Conservation (phyloP, 495 filamentous ascomycete genomes). For the Neurospora intermedia region DNA sequence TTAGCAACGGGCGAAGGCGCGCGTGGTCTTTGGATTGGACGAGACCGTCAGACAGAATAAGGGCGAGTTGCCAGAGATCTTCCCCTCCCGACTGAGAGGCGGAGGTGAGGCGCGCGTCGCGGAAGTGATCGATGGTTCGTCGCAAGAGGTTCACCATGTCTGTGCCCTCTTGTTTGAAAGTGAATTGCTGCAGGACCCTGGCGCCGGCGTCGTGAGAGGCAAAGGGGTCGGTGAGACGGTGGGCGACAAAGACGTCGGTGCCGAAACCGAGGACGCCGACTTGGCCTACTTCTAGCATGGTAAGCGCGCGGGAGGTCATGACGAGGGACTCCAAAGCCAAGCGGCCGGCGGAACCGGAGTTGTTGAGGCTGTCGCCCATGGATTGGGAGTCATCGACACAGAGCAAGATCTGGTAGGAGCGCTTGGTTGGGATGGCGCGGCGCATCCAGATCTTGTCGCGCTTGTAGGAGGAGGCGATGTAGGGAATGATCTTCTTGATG, state of each 20-base stretch:
- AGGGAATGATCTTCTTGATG: slow-evolving; percentile 97
- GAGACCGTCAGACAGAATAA: slow-evolving; percentile 88
- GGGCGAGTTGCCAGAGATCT: slow-evolving; percentile 91
- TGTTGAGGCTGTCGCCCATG: slow-evolving; percentile 54
- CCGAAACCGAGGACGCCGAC: slow-evolving; percentile 86
- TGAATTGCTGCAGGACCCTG: slow-evolving; percentile 71
- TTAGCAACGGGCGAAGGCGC: slow-evolving; percentile 65
- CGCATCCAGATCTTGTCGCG: slow-evolving; percentile 99
- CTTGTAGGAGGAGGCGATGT: slow-evolving; percentile 95
- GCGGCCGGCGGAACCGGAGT: slow-evolving; percentile 42
- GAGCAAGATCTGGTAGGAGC: slow-evolving; percentile 92
- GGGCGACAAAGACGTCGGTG: slow-evolving; percentile 72
- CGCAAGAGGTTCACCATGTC: slow-evolving; percentile 71
- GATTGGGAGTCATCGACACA: slow-evolving; percentile 91
- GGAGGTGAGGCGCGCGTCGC: slow-evolving; percentile 51
- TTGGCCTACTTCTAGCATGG: slow-evolving; percentile 87
- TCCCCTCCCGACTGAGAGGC: slow-evolving; percentile 36
- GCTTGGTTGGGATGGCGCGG: slow-evolving; percentile 77
- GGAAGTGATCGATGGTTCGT: slow-evolving; percentile 70
- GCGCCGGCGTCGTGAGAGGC: slow-evolving; percentile 78
- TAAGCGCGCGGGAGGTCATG: slow-evolving; percentile 72
- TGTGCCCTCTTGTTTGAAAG: slow-evolving; percentile 73
- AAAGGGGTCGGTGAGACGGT: slow-evolving; percentile 64
- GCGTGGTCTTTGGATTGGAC: slow-evolving; percentile 71
- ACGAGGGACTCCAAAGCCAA: slow-evolving; percentile 89